Percentiles rank a stretch among this genome's conserved stretches.
Conservation (phyloP, 2,329 filamentous ascomycete species). For the Aspergillus terreus region DNA sequence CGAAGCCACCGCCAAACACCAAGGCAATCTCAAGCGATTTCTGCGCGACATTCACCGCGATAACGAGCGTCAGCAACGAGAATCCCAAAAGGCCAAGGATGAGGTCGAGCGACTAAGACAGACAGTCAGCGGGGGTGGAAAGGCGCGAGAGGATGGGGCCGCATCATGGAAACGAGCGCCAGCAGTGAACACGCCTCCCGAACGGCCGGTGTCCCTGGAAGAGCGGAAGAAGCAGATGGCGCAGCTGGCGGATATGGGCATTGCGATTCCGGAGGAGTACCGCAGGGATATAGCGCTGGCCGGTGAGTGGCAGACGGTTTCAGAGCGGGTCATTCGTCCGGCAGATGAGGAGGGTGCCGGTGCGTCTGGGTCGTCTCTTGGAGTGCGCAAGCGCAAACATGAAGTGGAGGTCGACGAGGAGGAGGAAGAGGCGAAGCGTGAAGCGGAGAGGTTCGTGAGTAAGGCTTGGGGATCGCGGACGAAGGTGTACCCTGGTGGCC, state of each 20-base stretch:
- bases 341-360: slow-evolving; percentile 37
- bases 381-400: slow-evolving; percentile 44
- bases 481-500: slow-evolving; percentile 36
- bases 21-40: slow-evolving; percentile 81
- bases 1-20: slow-evolving; percentile 80
- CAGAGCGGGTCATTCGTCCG: slow-evolving; percentile 39
- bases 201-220: slow-evolving; percentile 50
- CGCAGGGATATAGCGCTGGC: slow-evolving; percentile 79
- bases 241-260: slow-evolving; percentile 81
- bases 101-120: slow-evolving; percentile 86
- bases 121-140: slow-evolving; percentile 52
- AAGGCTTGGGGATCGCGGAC: slow-evolving; percentile 45
- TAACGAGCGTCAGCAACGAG: slow-evolving; percentile 74
- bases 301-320: slow-evolving; percentile 78
- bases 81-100: slow-evolving; percentile 75
- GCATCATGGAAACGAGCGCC: slow-evolving; percentile 29
- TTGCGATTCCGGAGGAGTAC: slow-evolving; percentile 75
- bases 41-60: slow-evolving; percentile 82
- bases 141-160: slow-evolving; percentile 15
- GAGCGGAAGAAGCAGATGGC: slow-evolving; percentile 80
- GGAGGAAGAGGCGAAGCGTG: slow-evolving; percentile 35
- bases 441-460: slow-evolving; percentile 29
- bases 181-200: slow-evolving; percentile 23
- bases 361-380: slow-evolving; percentile 40
- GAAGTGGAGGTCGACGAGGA: slow-evolving; percentile 39